Conservation (phyloP, 306 rosid species). For the Rosa lucieae region DNA sequence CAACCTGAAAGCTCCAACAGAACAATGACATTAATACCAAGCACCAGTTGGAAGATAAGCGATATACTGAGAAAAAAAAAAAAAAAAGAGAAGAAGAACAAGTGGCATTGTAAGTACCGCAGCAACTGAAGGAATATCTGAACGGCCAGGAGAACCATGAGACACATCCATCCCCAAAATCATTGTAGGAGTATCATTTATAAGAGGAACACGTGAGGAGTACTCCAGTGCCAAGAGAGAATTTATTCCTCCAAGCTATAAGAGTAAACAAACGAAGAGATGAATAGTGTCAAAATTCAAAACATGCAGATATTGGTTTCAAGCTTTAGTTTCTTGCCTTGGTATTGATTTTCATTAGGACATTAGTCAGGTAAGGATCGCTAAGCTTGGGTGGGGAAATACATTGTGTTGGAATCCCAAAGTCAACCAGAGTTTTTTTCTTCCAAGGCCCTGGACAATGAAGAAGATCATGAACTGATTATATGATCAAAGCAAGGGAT, state of each 20-base stretch:
- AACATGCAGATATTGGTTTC: neutral
- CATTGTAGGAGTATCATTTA: constrained; percentile 77
- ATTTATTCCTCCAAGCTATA: constrained; percentile 88
- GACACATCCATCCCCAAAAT: constrained; percentile 97
- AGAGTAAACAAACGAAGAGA: constrained; percentile 14
- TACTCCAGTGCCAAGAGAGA: constrained; percentile 78
- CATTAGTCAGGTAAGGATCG: constrained; percentile 79
- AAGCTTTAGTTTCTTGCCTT: constrained; percentile 54
- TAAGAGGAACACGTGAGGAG: constrained; percentile 61
- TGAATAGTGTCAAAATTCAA: constrained; percentile 8
- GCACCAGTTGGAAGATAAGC: constrained; percentile 7
- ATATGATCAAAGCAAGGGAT: constrained; percentile 14
- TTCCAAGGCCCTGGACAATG: constrained; percentile 82
- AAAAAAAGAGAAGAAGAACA: neutral
- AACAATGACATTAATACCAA: constrained; percentile 22
- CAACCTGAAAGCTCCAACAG: constrained; percentile 50
- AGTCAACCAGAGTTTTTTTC: constrained; percentile 68
- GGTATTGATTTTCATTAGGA: constrained; percentile 88
- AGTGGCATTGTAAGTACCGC: constrained; percentile 51
- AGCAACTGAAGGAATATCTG: constrained; percentile 80
- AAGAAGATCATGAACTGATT: constrained; percentile 23
- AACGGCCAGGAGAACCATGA: constrained; percentile 68
- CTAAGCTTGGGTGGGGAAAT: constrained; percentile 73
- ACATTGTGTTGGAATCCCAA: constrained; percentile 79
- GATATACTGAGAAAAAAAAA: neutral